Evolutionary conservation across 2,329 filamentous ascomycete species (phyloP).

Genomic region (Xenoacremonium recifei): DNA sequence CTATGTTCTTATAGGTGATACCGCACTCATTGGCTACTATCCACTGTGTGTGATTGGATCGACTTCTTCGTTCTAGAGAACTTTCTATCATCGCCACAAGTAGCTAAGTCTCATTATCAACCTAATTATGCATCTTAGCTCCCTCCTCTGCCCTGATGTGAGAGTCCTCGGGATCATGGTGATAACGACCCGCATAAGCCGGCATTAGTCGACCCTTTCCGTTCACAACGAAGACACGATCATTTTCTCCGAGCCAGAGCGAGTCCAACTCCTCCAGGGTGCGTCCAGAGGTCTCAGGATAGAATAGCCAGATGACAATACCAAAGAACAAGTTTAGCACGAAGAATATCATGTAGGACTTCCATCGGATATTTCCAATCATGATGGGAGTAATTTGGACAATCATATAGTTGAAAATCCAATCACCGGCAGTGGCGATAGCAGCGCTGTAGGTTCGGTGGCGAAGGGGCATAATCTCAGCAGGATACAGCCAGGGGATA

Average conservation of each 20-base stretch:
- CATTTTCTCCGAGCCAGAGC: not conserved
- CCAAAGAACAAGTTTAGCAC: conserved; percentile 50
- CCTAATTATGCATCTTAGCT: no score
- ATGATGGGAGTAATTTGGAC: conserved; percentile 78
- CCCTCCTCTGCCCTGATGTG: no score
- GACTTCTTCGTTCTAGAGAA: no score
- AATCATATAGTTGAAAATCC: conserved; percentile 68
- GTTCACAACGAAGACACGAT: not conserved
- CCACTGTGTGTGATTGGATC: no score
- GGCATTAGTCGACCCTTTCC: not conserved
- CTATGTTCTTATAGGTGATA: no score
- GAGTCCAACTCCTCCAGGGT: conserved; percentile 18
- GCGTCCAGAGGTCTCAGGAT: conserved; percentile 40
- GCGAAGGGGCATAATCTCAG: conserved; percentile 59
- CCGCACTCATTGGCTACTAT: no score
- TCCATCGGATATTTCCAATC: conserved; percentile 48
- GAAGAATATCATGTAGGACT: conserved; percentile 50
- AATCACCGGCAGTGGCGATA: conserved; percentile 57
- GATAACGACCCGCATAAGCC: not conserved
- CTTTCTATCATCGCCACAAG: no score
- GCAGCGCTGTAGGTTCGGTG: conserved; percentile 57
- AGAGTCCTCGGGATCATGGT: no score
- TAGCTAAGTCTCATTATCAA: no score
- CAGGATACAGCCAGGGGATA: conserved; percentile 59
- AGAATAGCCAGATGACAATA: conserved; percentile 47